Percentiles rank a stretch among this genome's conserved stretches.
These are phyloP conservation scores for Rauvolfia tetraphylla DNA, from an alignment of 257 asterid species.

Conservation along the genomic window DNA sequence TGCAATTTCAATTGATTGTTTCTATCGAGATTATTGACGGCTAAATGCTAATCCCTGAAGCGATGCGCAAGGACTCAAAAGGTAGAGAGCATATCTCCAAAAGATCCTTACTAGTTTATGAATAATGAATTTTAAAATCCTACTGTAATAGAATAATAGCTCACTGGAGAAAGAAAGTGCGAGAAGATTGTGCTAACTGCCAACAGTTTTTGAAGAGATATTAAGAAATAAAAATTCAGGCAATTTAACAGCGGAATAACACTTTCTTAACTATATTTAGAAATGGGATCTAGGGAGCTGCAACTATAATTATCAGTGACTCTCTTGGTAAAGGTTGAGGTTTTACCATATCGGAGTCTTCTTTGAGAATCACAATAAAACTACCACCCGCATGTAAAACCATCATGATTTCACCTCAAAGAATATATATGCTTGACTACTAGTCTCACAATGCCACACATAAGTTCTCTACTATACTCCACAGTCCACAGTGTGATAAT, in stretches of 20 bases:
- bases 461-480: slow-evolving; percentile 7
- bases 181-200: no score
- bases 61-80: not conserved
- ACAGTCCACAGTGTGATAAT: not conserved
- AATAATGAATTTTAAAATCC: no score
- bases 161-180: no score
- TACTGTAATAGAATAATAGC: no score
- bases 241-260: no score
- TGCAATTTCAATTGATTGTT: not conserved
- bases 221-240: no score
- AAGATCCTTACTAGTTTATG: not conserved
- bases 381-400: not conserved
- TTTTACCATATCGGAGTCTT: not conserved
- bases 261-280: no score
- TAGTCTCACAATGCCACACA: not conserved
- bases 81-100: not conserved
- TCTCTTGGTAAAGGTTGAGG: not conserved
- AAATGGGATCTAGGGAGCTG: no score
- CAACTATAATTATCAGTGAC: not conserved
- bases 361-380: slow-evolving; percentile 6
- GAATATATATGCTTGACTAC: not conserved
- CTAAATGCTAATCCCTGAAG: not conserved
- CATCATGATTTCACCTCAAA: not conserved
- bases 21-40: not conserved
- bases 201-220: no score